Evolutionary conservation across 352 stramenopile species (phyloP).

Genomic region (Globisporangium nodosum): DNA sequence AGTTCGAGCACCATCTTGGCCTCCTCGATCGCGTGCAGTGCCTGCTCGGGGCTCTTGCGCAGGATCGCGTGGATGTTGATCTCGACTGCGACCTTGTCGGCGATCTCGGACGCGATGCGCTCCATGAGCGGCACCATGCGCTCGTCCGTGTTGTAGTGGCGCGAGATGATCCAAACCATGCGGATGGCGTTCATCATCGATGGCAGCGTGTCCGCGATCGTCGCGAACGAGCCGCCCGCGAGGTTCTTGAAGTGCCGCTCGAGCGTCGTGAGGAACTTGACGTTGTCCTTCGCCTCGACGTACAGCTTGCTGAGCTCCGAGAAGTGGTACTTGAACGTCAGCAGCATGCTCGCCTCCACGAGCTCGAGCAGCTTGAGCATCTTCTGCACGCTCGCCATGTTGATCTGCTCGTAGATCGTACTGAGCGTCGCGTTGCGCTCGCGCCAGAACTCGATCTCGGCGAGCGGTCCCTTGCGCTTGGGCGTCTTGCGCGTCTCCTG

Average conservation of each 20-base stretch:
- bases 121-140: conserved; percentile 96
- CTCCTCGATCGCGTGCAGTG: conserved; percentile 83
- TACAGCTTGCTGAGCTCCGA: conserved; percentile 93
- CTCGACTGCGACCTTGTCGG: conserved; percentile 88
- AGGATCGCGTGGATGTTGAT: conserved; percentile 92
- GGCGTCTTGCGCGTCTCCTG: conserved; percentile 84
- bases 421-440: conserved; percentile 92
- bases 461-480: conserved; percentile 87
- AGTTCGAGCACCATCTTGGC: conserved; percentile 90
- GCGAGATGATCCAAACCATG: conserved; percentile 97
- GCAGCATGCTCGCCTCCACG: conserved; percentile 86
- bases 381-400: conserved; percentile 92
- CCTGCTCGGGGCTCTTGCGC: conserved; percentile 63
- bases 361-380: conserved; percentile 93
- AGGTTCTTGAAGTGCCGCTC: conserved; percentile 97
- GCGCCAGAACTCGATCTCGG: conserved; percentile 96
- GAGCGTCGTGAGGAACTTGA: conserved; percentile 95
- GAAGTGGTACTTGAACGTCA: conserved; percentile 94
- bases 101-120: conserved; percentile 92
- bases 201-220: conserved; percentile 91
- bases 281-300: conserved; percentile 94
- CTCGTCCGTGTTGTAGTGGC: conserved; percentile 97
- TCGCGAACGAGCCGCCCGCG: conserved; percentile 81
- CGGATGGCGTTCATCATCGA: conserved; percentile 96
- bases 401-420: conserved; percentile 95